Percentiles rank a stretch among this genome's conserved stretches.
These are phyloP conservation scores for Pseudomonodictys pantanalensis DNA, from an alignment of 495 filamentous ascomycete species.

Conservation along the genomic window DNA sequence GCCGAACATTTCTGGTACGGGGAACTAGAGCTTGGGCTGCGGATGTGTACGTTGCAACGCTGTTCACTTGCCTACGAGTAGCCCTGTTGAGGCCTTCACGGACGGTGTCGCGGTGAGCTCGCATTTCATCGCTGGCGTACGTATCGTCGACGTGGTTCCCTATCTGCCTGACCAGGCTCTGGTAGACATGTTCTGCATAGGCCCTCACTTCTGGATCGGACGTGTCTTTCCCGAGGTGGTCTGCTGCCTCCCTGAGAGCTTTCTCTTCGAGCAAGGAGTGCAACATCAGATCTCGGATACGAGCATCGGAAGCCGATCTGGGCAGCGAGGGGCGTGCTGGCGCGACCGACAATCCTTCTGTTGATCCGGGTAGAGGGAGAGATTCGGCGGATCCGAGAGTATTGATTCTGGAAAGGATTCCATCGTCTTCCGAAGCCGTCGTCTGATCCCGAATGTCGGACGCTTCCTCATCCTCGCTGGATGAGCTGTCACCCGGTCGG, in stretches of 20 bases:
- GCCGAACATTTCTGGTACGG: too few relatives aligned
- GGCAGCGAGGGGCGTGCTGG: background rate
- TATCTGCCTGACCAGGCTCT: conserved; percentile 15
- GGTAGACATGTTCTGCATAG: conserved; percentile 22
- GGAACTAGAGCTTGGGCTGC: too few relatives aligned
- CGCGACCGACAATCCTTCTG: background rate
- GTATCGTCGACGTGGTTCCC: conserved; percentile 7
- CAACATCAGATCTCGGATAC: conserved; percentile 29
- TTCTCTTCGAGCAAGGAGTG: conserved; percentile 37
- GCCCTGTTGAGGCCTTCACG: conserved; percentile 14
- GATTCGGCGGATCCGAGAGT: conserved; percentile 14
- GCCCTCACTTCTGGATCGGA: conserved; percentile 31
- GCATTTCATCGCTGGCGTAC: conserved; percentile 22
- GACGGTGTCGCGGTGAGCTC: background rate
- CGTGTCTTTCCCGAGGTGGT: conserved; percentile 22
- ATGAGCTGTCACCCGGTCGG: conserved; percentile 8
- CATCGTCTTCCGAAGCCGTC: background rate
- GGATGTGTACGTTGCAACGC: background rate
- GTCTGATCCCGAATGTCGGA: background rate
- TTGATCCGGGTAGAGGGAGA: background rate
- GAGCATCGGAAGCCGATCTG: conserved; percentile 7
- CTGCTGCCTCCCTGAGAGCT: conserved; percentile 24
- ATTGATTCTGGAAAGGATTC: conserved; percentile 13
- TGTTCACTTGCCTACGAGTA: conserved; percentile 9
- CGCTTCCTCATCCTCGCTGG: background rate